Conservation (phyloP, 306 rosid species). For the Cicer judaicum region DNA sequence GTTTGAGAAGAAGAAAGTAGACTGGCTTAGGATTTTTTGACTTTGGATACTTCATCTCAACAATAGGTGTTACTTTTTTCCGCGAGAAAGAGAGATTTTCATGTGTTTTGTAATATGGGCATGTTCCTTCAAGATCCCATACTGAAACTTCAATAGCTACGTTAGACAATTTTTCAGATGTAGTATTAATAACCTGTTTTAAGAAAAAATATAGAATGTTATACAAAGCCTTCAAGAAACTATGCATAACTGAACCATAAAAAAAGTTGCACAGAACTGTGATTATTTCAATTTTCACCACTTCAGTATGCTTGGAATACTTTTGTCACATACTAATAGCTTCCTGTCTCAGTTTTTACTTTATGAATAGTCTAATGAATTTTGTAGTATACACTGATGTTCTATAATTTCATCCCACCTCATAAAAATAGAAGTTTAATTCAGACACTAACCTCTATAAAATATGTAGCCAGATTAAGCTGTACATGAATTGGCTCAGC, state of each 20-base stretch:
- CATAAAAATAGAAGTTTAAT: conserved; percentile 20
- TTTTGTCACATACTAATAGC: conserved; percentile 15
- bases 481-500: conserved; percentile 93
- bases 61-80: conserved; percentile 54
- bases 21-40: conserved; percentile 76
- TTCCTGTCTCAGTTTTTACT: conserved; percentile 31
- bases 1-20: conserved; percentile 91
- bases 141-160: conserved; percentile 81
- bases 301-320: conserved; percentile 9
- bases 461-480: conserved; percentile 76
- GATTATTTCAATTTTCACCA: conserved; percentile 5
- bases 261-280: conserved; percentile 12
- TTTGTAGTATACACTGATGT: not conserved
- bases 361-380: not conserved
- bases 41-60: conserved; percentile 82
- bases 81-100: conserved; percentile 47
- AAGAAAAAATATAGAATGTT: conserved; percentile 40
- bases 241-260: conserved; percentile 9
- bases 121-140: conserved; percentile 91
- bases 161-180: conserved; percentile 69
- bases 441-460: conserved; percentile 64
- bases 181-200: conserved; percentile 84
- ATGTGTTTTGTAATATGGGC: conserved; percentile 68
- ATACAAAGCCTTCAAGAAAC: conserved; percentile 39
- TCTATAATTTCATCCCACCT: conserved; percentile 30